Percentiles rank a stretch among this genome's conserved stretches.
These are phyloP conservation scores for Agaricus subrufescens DNA, from an alignment of 768 basidiomycete genomes.

Conservation along the genomic window DNA sequence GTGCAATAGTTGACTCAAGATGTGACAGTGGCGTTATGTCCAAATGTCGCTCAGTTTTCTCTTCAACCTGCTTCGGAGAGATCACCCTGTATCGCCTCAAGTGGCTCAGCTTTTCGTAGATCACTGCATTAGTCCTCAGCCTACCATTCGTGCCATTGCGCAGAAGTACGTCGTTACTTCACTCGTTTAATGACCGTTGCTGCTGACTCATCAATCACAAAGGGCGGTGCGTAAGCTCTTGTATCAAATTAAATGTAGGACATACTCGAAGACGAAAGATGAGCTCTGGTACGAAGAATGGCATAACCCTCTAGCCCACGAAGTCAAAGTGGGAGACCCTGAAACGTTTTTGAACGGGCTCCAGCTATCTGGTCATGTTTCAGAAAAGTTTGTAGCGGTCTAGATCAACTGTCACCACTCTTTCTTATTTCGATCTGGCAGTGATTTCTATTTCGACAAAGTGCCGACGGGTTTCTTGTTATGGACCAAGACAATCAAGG, in stretches of 20 bases:
- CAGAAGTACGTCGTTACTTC: slow-evolving; percentile 45
- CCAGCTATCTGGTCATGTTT: slow-evolving; percentile 23
- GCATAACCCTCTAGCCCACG: slow-evolving; percentile 53
- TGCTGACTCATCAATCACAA: neutral
- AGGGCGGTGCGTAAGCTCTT: slow-evolving; percentile 11
- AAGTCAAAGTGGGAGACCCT: slow-evolving; percentile 43
- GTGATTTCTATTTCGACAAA: slow-evolving; percentile 64
- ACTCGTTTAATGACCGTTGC: neutral
- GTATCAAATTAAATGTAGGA: slow-evolving; percentile 42
- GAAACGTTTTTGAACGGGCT: slow-evolving; percentile 45
- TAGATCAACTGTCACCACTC: neutral
- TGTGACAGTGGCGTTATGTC: slow-evolving; percentile 71
- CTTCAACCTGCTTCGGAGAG: slow-evolving; percentile 57
- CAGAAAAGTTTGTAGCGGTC: slow-evolving; percentile 26
- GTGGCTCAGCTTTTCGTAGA: slow-evolving; percentile 60
- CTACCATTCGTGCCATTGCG: slow-evolving; percentile 56
- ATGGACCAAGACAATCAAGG: slow-evolving; percentile 64
- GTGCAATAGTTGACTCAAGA: neutral
- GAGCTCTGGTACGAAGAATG: slow-evolving; percentile 75
- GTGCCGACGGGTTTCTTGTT: slow-evolving; percentile 72
- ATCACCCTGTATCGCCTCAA: slow-evolving; percentile 46
- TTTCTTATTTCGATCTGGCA: slow-evolving; percentile 14
- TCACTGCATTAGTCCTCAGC: slow-evolving; percentile 67
- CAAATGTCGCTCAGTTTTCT: slow-evolving; percentile 67
- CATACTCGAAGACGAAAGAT: slow-evolving; percentile 61